Base-by-base conservation (phyloP, 495 filamentous ascomycete genomes). In the Penicillium antarcticum region DNA sequence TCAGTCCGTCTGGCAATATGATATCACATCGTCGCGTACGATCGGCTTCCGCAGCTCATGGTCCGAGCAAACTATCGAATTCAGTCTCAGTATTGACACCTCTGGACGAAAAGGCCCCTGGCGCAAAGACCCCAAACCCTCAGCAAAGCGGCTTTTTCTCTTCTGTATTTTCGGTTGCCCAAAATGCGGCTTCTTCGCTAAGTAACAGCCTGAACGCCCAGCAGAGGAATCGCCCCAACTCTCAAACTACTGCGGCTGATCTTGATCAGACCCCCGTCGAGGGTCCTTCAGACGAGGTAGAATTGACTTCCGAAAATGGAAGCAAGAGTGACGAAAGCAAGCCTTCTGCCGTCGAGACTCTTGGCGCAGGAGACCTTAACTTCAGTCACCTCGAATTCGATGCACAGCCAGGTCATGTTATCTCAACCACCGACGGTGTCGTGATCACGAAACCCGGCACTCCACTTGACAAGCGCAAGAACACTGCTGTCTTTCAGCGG, bases 51-150 rank as follows among this genome's bases (percentile, higher is more conserved):
- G 72, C 74, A 50, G 72, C 79, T 44, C 80, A 81, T 55, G 83
- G 80, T n/a, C 91, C 91, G 9, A 96, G 91, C 73, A 97, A 92
- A 66, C 75, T 97, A 21, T 95, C 92, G 9, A 91, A 87, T 53
- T 85, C 86, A 37, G 81, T 89, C 26, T 74, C 86, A 6, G 80
- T 87, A 23, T 67, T 95, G 38, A 87, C 88, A 26, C 91, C 94
- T 2, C 63, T 78, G 31, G 85, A 87, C 54, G 84, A 87, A 10
- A 84, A 80, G 53, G 72, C 77, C 1, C 68, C 80, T 7, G 72
- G 68, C 18, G 62, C 63, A 5, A 69, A 68, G 45, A 57, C 60
- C n/a, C 41, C 66, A 1, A 51, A 58, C 34, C 55, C 55, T 45
- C 75, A 75, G 40, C 78, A 67, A 37, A 77, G 75, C 38, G 89